A percentile compares a stretch with the other conserved stretches of the same genome.
phyloP scores from a whole-genome alignment of 2,329 filamentous ascomycete species.

The Ophiostoma sp. region DNA sequence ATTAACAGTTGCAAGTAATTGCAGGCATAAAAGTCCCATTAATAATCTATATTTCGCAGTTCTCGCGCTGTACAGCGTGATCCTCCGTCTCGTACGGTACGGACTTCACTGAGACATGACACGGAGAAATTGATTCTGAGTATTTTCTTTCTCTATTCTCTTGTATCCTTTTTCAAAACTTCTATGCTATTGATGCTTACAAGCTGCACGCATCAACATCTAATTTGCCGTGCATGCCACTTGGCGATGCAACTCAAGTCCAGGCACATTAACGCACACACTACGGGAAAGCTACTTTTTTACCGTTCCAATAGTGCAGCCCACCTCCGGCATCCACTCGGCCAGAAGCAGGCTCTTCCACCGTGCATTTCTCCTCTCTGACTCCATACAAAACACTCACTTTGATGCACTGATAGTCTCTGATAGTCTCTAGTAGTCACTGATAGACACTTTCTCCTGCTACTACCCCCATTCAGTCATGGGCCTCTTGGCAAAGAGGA shows the following conservation, averaged over 20 bases:
- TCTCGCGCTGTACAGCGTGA: not conserved
- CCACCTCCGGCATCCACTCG: slow-evolving; percentile 1
- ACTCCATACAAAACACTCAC: not conserved
- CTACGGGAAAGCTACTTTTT: no score
- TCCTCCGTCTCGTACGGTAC: slow-evolving; percentile 3
- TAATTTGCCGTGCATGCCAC: not conserved
- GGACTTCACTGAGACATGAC: not conserved
- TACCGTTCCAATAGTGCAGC: not conserved
- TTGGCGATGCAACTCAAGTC: not conserved
- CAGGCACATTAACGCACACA: not conserved
- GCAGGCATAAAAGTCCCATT: not conserved
- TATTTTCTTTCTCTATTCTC: not conserved
- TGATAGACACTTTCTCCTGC: not conserved
- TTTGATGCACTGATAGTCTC: not conserved
- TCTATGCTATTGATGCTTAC: not conserved
- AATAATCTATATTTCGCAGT: not conserved
- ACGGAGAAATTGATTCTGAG: not conserved
- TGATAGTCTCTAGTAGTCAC: not conserved
- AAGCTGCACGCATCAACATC: not conserved
- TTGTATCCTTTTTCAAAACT: not conserved
- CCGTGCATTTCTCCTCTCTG: not conserved
- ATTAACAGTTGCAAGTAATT: not conserved
- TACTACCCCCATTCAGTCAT: not conserved
- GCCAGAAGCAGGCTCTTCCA: not conserved
- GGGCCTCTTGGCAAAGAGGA: not conserved